These are phyloP conservation scores for Nothomitra cinnamomea DNA, from an alignment of 2,329 filamentous ascomycete genomes.

Conservation along the genomic window DNA sequence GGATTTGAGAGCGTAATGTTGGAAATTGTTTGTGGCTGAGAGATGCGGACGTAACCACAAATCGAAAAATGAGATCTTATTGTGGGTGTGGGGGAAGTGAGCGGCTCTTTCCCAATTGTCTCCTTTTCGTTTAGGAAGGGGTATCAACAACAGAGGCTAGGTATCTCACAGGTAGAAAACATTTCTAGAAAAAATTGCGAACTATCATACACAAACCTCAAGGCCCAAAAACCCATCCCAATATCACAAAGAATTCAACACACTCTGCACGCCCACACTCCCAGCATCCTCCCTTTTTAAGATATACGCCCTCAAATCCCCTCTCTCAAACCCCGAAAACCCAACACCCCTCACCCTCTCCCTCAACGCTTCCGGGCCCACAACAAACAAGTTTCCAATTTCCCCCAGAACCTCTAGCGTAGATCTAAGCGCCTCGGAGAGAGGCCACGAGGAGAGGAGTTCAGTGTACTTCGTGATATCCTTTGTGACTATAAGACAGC, in stretches of 20 bases:
- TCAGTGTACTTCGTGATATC: constrained; percentile 89
- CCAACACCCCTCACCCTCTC: constrained; percentile 31
- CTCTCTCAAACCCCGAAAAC: constrained; percentile 40
- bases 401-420: constrained; percentile 74
- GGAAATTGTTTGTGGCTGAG: no score
- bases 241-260: constrained; percentile 46
- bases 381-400: constrained; percentile 89
- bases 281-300: constrained; percentile 69
- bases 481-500: constrained; percentile 87
- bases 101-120: no score
- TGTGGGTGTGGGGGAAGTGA: no score
- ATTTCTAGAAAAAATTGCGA: no score
- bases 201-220: no score
- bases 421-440: constrained; percentile 39
- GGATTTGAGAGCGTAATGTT: no score
- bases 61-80: no score
- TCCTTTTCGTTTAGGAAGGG: no score
- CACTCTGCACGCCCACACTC: constrained; percentile 66
- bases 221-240: no score
- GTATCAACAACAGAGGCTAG: no score
- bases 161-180: no score
- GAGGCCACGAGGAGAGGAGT: constrained; percentile 66
- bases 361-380: constrained; percentile 43
- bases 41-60: no score
- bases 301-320: constrained; percentile 70